phyloP scores from a whole-genome alignment of 345 rosid species.

The Bruguiera parviflora region DNA sequence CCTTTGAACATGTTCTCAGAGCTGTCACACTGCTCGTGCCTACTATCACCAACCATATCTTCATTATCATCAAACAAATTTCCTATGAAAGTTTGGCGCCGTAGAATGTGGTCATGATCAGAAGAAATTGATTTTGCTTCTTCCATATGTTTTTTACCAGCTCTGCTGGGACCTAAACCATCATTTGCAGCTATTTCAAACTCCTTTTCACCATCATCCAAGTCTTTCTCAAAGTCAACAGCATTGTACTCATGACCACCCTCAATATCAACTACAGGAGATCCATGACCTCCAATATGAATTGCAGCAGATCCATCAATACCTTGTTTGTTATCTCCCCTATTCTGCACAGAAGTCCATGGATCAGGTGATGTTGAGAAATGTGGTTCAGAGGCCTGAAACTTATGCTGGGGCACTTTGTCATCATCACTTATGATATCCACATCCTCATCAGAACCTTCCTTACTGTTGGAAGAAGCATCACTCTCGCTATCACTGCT shows the following conservation, averaged over 20 bases:
- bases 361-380: constrained; percentile 28
- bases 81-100: constrained; percentile 65
- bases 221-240: constrained; percentile 50
- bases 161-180: constrained; percentile 17
- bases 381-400: constrained; percentile 40
- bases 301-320: constrained; percentile 30
- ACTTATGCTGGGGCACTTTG: constrained; percentile 44
- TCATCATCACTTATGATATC: constrained; percentile 93
- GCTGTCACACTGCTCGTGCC: constrained; percentile 49
- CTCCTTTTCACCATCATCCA: constrained; percentile 52
- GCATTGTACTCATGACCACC: constrained; percentile 41
- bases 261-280: constrained; percentile 47
- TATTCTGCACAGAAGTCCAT: constrained; percentile 35
- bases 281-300: constrained; percentile 34
- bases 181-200: constrained; percentile 39
- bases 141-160: constrained; percentile 24
- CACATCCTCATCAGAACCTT: constrained; percentile 90
- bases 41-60: constrained; percentile 37
- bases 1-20: constrained; percentile 41
- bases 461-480: constrained; percentile 80
- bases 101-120: constrained; percentile 42
- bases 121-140: constrained; percentile 33
- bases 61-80: constrained; percentile 76
- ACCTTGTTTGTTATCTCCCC: constrained; percentile 41
- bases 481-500: constrained; percentile 94